Evolutionary conservation across 2,329 filamentous ascomycete genomes (phyloP).

Genomic region (Cylindrodendrum hubeiense): DNA sequence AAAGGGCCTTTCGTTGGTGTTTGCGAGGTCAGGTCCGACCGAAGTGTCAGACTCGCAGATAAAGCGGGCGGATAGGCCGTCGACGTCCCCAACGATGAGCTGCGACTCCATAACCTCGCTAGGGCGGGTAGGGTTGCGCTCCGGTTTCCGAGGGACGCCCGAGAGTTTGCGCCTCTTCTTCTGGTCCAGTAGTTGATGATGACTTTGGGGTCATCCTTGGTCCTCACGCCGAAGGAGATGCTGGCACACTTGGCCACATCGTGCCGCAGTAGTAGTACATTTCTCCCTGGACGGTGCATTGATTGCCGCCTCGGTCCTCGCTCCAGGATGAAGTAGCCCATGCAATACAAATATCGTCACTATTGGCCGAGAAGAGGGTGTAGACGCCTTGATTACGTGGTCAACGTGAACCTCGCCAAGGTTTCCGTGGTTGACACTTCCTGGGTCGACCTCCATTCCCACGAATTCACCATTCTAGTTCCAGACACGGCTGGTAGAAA

Average conservation of each 20-base stretch:
- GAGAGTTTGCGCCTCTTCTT: background rate
- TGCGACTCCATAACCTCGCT: background rate
- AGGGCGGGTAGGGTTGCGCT: background rate
- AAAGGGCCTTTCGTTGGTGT: background rate
- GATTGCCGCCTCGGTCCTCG: conserved; percentile 5
- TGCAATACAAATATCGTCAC: background rate
- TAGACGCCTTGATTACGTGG: conserved; percentile 2
- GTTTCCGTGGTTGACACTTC: background rate
- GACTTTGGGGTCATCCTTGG: background rate
- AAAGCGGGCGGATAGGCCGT: conserved; percentile 1
- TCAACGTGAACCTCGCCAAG: background rate
- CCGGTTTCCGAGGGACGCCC: background rate
- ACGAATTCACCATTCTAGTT: conserved; percentile 4
- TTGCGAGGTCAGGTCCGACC: background rate
- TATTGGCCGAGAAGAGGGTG: conserved; percentile 5
- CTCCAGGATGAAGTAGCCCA: background rate
- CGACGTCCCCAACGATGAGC: conserved; percentile 4
- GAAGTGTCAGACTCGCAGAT: conserved; percentile 6
- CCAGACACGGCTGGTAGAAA: background rate
- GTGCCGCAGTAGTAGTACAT: conserved; percentile 4
- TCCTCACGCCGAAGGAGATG: conserved; percentile 5
- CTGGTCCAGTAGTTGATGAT: background rate
- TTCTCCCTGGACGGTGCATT: background rate
- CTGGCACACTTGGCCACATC: conserved; percentile 1
- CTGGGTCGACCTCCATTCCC: background rate